Evolutionary conservation across 495 filamentous ascomycete species (phyloP), one percentile per base, ranked within the genome.

Genomic region (Hypoxylon intermedium): DNA sequence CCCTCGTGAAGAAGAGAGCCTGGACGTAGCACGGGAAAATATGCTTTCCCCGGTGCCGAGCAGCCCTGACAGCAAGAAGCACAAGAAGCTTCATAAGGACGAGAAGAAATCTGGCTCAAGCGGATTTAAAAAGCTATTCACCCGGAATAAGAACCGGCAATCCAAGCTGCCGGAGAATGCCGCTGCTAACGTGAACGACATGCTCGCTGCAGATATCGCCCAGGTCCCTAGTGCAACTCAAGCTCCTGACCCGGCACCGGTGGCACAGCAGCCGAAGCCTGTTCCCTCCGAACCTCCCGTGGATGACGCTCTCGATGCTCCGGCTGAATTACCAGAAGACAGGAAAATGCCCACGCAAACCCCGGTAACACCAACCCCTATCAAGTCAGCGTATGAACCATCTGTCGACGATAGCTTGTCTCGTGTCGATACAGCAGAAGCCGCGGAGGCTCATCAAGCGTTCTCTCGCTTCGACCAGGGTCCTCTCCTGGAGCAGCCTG

Each of bases 401-500:
- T 72, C 83, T 60, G 68, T 78, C 24, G 80, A 83, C 44, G 82
- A 87, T 38, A 74, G 77, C 47, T 70, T 82, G 12, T 89, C 87
- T 11, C 83, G 83, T 36, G 80, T 87, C 23, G 83, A 80, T 67
- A 85, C 87, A 3, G 79, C 80, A 20, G 90, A 93, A 65, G 83
- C 85, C 33, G 77, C 77, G 9, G 82, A 86, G 37, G 85, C 89
- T 12, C 83, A 85, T 23, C 82, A 86, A 5, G 87, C 88, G 41
- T 95, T 96, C 75, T 84, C 88, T 18, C 85, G 84, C 48, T 98
- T 98, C 69, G 87, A 93, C 69, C 93, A 97, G 75, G 94, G 94
- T 9, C 94, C 94, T 3, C 77, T 98, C 31, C 67, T 82, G 19
- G 93, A 98, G 31, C 86, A 92, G 67, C 94, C 94, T 19, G 91